These are phyloP conservation scores for Gastrodia elata DNA, from an alignment of 106 monocot species.

Conservation along the genomic window DNA sequence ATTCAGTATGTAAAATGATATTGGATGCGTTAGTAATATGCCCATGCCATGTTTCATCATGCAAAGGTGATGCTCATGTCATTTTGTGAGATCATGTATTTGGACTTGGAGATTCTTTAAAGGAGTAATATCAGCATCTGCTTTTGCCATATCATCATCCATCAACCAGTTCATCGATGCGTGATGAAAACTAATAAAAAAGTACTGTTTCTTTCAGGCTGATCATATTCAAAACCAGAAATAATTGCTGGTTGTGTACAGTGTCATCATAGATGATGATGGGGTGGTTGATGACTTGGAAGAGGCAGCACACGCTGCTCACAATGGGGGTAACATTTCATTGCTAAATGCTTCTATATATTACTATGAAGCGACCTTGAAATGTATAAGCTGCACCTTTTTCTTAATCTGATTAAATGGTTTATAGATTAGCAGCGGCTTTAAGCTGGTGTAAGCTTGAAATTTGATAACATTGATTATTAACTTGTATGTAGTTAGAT, in stretches of 20 bases:
- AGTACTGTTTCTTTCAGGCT: constrained; percentile 21
- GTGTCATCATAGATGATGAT: neutral
- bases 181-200: constrained; percentile 7
- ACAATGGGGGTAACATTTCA: too few relatives aligned
- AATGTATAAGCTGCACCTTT: too few relatives aligned
- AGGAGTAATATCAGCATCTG: constrained; percentile 1
- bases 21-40: neutral
- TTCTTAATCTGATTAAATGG: too few relatives aligned
- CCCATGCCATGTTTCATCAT: constrained; percentile 11
- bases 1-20: neutral
- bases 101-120: too few relatives aligned
- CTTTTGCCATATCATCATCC: constrained; percentile 12
- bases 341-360: too few relatives aligned
- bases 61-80: constrained; percentile 3
- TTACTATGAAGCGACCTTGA: too few relatives aligned
- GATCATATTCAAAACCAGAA: neutral
- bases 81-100: constrained; percentile 4
- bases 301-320: too few relatives aligned
- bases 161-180: constrained; percentile 12
- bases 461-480: too few relatives aligned
- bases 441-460: too few relatives aligned
- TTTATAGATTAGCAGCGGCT: too few relatives aligned
- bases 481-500: too few relatives aligned
- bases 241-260: neutral
- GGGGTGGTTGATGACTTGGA: neutral